Evolutionary conservation across 371 early-diverging fungal species (phyloP).

Genomic region (Rhizopus sp.): DNA sequence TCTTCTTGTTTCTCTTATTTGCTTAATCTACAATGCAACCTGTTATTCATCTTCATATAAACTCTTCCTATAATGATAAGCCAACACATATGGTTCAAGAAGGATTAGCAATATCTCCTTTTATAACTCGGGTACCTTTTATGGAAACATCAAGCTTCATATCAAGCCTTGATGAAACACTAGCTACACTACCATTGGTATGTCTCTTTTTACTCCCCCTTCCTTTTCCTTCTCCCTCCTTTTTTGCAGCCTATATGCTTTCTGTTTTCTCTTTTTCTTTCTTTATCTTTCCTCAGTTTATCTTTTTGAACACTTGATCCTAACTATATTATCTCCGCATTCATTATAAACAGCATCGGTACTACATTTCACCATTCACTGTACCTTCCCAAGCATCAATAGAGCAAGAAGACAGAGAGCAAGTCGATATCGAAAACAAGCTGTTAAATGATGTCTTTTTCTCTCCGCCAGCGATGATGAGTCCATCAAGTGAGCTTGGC

Average conservation of each 20-base stretch:
- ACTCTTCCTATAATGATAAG: no score
- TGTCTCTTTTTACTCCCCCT: background rate
- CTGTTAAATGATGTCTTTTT: slow-evolving; percentile 22
- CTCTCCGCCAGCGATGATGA: slow-evolving; percentile 11
- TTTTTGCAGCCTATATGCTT: background rate
- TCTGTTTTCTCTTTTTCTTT: no score
- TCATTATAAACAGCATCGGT: slow-evolving; percentile 4
- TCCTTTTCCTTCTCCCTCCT: background rate
- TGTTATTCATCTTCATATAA: no score
- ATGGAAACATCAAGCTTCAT: no score
- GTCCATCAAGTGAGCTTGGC: background rate
- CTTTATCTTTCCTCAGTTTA: background rate
- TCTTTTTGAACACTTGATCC: background rate
- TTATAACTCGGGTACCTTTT: no score
- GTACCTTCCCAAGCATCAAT: background rate
- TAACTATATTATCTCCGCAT: slow-evolving; percentile 1
- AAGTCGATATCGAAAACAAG: slow-evolving; percentile 4
- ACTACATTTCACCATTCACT: background rate
- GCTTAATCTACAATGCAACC: no score
- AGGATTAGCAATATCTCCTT: no score
- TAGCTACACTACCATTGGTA: no score
- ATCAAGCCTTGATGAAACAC: no score
- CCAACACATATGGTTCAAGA: no score
- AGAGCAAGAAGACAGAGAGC: background rate
- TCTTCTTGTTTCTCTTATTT: no score